Evolutionary conservation across 352 stramenopile genomes (phyloP), one percentile per base, ranked within the genome.

Genomic region (Pythium dissotocum): DNA sequence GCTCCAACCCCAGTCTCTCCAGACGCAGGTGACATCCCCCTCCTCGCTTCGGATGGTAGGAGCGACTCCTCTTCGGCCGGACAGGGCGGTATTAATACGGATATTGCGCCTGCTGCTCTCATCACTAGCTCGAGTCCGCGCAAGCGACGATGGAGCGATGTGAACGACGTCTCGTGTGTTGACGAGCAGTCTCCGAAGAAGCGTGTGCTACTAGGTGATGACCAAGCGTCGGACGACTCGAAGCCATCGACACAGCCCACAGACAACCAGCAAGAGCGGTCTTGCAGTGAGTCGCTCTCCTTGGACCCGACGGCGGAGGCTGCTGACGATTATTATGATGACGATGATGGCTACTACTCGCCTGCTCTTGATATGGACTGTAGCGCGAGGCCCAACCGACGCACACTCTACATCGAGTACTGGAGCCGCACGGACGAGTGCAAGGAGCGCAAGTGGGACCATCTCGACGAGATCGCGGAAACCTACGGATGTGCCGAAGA

Each of bases 381-480:
- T 85, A 83, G 78, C 63, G 70, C 59, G 33, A 70, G 71, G 12
- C 62, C 35, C 26, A 91, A 75, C 71, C 88, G 86, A 40, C 84
- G 88, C 24, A 94, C 84, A 16, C 85, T 95, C 49, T 91, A 93
- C 77, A 88, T 94, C 46, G 86, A 95, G 75, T 95, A 95, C 71
- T 95, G 88, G 88, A 95, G 81, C 65, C 84, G 88, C 35, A 91
- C 88, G 0, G 85, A 94, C 71, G 88, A 94, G 66, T 94, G 88
- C 75, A 95, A 95, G 68, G 82, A 93, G 64, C 85, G 86, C 65
- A 95, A 95, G 65, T 95, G 88, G 88, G 86, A 95, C 62, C 88
- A 95, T 61, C 69, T 95, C 12, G 88, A 95, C 66, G 82, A 91
- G 48, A 93, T 95, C 35, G 74, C 77, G 0, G 77, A 93, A n/a